These are phyloP conservation scores for Bipolaris zeicola DNA, from an alignment of 2,329 filamentous ascomycete species.

Conservation along the genomic window DNA sequence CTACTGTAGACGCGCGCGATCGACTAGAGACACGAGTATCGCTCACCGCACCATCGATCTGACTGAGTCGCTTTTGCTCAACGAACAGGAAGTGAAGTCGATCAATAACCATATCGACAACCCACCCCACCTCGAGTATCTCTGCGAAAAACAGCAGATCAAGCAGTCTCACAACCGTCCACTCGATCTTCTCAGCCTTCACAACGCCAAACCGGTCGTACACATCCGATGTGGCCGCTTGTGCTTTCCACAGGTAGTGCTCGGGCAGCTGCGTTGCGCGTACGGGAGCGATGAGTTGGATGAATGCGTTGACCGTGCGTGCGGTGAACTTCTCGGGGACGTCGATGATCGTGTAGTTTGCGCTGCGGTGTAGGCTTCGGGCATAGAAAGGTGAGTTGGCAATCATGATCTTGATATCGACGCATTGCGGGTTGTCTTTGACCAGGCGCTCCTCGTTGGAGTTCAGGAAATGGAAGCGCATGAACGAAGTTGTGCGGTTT, in stretches of 20 bases:
- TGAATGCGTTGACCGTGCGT: conserved; percentile 6
- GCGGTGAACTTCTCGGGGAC: neutral
- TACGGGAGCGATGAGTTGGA: conserved; percentile 4
- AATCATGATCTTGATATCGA: neutral
- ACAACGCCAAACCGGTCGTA: neutral
- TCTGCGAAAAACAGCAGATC: neutral
- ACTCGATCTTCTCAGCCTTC: neutral
- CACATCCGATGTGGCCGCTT: neutral
- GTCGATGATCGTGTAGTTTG: neutral
- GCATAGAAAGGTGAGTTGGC: neutral
- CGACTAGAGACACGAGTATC: neutral
- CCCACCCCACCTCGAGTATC: neutral
- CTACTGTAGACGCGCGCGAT: neutral
- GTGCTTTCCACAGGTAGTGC: conserved; percentile 9
- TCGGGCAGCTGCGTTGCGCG: conserved; percentile 2
- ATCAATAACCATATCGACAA: conserved; percentile 1
- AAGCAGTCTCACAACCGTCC: neutral
- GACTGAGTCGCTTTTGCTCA: neutral
- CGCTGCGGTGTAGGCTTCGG: neutral
- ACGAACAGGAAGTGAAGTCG: neutral
- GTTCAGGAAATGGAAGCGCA: conserved; percentile 1
- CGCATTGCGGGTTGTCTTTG: neutral
- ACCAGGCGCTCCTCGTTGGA: neutral
- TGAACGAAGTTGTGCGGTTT: neutral
- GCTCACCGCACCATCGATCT: neutral